Evolutionary conservation across 2,329 filamentous ascomycete species (phyloP), one percentile per base, ranked within the genome.

Genomic region (Ophiostoma quercus): DNA sequence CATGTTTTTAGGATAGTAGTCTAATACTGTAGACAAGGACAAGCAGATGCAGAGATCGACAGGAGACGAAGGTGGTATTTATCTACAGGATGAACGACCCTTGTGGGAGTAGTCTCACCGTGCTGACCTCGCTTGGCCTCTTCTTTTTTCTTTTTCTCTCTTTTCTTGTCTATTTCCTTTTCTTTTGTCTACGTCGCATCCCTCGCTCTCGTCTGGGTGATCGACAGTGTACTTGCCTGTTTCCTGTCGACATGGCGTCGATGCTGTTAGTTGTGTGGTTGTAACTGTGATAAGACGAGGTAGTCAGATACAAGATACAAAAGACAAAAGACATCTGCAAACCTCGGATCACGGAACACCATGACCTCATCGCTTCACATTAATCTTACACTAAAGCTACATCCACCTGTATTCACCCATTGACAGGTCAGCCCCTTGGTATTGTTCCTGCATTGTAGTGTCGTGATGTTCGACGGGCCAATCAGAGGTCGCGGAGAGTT

Each of bases 341-440:
- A 57, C 7, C 7, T 47, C 43, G 51, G 22, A 57, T 12, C 51
- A 57, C 16, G 51, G 22, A 57, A 29, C 51, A n/a, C 22, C 51
- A 57, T 57, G 51, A 57, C 22, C 11, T 25, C 22, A 25, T 57
- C n/a, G 51, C 22, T 29, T 25, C 39, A 9, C 39, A 14, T 29
- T 29, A 29, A 29, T 29, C 39, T 41, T 41, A 14, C 39, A 41
- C 39, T 41, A 1, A 41, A 41, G 8, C 39, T 41, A 14, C 39
- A 41, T 41, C 11, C 39, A 41, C 39, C 39, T 25, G 8, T n/a
- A 57, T 57, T 57, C 51, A 57, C n/a, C 51, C 51, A 57, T 57
- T 57, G n/a, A 57, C 22, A 57, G 11, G n/a, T 57, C 51, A 57
- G 51, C 51, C 51, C n/a, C 51, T 57, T 57, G 51, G 51, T 57